These are phyloP conservation scores for Amanita subjunquillea DNA, from an alignment of 768 basidiomycete genomes.

Conservation along the genomic window DNA sequence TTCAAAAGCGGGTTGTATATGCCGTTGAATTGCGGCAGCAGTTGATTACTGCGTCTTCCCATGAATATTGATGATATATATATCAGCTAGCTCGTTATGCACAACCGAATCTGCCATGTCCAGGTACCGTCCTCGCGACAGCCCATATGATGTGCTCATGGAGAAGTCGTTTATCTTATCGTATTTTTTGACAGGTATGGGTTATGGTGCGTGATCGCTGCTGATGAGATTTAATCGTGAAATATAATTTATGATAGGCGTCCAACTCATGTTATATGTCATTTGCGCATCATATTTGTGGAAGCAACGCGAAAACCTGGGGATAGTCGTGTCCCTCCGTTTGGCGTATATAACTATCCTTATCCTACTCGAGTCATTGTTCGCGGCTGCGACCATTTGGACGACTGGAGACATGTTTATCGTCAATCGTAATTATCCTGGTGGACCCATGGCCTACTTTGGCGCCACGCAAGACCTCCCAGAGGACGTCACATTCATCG, in stretches of 20 bases:
- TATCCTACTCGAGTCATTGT: conserved; percentile 27
- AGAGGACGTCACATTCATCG: conserved; percentile 32
- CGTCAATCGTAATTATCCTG: conserved; percentile 30
- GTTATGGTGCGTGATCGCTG: not conserved
- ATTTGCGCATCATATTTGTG: not conserved
- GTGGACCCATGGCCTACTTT: conserved; percentile 35
- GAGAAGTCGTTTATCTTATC: not conserved
- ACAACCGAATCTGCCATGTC: not conserved
- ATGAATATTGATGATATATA: not conserved
- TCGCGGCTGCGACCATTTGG: conserved; percentile 26
- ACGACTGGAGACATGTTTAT: conserved; percentile 31
- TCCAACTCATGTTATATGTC: not conserved
- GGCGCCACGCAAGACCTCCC: conserved; percentile 28
- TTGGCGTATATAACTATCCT: conserved; percentile 28
- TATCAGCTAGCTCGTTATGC: not conserved
- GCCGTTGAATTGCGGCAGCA: not conserved
- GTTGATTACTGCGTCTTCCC: not conserved
- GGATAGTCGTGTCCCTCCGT: conserved; percentile 6
- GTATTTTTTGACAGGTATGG: not conserved
- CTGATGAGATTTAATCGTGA: not conserved
- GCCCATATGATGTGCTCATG: not conserved
- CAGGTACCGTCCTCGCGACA: not conserved
- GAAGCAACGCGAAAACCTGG: not conserved
- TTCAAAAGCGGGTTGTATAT: not conserved
- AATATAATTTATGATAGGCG: not conserved